A percentile compares a stretch with the other conserved stretches of the same genome.
Conservation (phyloP, 352 stramenopile genomes). For the Phytophthora constricta region DNA sequence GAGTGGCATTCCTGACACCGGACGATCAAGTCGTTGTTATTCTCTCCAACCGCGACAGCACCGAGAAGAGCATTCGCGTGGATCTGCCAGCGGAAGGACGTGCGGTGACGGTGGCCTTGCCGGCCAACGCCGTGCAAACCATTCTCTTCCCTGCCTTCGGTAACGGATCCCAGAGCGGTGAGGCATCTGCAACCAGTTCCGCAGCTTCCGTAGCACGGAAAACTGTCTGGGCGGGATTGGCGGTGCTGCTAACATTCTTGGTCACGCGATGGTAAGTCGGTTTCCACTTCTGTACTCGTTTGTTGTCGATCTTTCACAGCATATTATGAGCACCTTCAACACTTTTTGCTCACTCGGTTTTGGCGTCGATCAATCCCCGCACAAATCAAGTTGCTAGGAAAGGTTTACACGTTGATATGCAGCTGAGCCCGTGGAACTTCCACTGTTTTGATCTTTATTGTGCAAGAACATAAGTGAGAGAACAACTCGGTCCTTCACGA, state of each 20-base stretch:
- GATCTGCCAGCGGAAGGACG: constrained; percentile 25
- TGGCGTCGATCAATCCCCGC: no score
- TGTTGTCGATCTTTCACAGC: neutral
- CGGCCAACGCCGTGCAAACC: constrained; percentile 43
- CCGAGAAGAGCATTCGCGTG: constrained; percentile 36
- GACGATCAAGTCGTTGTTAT: constrained; percentile 41
- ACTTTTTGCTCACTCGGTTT: no score
- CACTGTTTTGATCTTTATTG: no score
- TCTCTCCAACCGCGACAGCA: constrained; percentile 48
- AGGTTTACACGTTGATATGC: neutral
- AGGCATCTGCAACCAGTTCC: constrained; percentile 11
- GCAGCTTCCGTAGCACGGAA: neutral
- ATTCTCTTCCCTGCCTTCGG: constrained; percentile 24
- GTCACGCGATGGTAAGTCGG: constrained; percentile 8
- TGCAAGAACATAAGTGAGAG: no score
- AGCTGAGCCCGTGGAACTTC: no score
- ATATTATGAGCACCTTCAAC: neutral
- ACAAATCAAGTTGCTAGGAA: no score
- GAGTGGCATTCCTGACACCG: constrained; percentile 50
- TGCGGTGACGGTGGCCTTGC: constrained; percentile 33
- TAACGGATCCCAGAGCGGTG: neutral
- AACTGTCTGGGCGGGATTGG: neutral
- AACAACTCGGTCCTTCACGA: no score
- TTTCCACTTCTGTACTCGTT: no score
- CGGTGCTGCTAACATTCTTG: neutral